Conservation (phyloP, 2,329 filamentous ascomycete genomes). For the Dactylellina drechsleri region DNA sequence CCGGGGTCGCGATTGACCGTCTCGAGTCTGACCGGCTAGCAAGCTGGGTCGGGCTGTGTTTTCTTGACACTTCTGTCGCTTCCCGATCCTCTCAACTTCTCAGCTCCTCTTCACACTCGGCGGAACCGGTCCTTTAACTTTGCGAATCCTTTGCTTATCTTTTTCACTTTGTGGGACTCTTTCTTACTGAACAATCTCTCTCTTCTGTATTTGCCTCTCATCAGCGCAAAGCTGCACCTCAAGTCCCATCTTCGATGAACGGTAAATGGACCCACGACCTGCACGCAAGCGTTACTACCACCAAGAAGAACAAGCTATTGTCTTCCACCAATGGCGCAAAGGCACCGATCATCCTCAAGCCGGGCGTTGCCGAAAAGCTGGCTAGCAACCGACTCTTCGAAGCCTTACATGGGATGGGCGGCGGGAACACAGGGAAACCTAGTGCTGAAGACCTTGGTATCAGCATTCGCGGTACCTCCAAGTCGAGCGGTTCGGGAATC, state of each 20-base stretch:
- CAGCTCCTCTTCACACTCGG: slow-evolving; percentile 20
- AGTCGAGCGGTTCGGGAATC: slow-evolving; percentile 65
- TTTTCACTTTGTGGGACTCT: slow-evolving; percentile 25
- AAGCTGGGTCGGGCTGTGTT: slow-evolving; percentile 21
- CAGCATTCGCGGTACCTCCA: slow-evolving; percentile 60
- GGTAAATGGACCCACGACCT: slow-evolving; percentile 78
- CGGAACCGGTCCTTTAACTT: slow-evolving; percentile 7
- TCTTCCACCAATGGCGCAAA: slow-evolving; percentile 62
- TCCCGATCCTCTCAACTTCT: slow-evolving; percentile 7
- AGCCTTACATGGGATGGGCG: slow-evolving; percentile 61
- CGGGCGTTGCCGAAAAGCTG: slow-evolving; percentile 62
- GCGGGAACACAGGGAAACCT: slow-evolving; percentile 57
- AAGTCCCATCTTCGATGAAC: slow-evolving; percentile 64
- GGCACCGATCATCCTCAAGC: slow-evolving; percentile 60
- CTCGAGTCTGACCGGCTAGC: slow-evolving; percentile 20
- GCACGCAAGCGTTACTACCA: slow-evolving; percentile 61
- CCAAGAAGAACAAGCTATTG: slow-evolving; percentile 16
- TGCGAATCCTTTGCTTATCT: slow-evolving; percentile 24
- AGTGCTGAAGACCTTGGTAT: slow-evolving; percentile 59
- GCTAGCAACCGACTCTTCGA: slow-evolving; percentile 63
- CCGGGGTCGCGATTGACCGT: slow-evolving; percentile 12
- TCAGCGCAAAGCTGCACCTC: slow-evolving; percentile 40
- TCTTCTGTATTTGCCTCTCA: slow-evolving; percentile 14
- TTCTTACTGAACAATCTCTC: slow-evolving; percentile 44
- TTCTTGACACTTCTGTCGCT: slow-evolving; percentile 4